Evolutionary conservation across 2,329 filamentous ascomycete species (phyloP), one percentile per base, ranked within the genome.

Genomic region (Aspergillus pseudonomiae): DNA sequence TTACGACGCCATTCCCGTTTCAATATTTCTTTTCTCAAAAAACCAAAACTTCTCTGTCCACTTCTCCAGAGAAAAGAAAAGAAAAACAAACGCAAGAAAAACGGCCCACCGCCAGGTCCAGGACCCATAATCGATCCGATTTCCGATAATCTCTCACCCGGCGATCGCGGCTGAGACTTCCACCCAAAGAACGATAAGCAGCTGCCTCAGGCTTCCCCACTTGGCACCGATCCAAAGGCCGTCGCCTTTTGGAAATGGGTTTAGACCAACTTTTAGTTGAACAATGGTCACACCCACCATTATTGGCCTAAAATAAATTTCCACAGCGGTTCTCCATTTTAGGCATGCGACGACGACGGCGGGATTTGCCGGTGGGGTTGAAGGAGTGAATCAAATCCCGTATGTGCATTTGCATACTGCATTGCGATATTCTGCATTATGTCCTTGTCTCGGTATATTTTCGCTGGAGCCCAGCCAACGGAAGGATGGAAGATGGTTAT

Each of bases 121-220:
- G 32, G 39, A 48, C 26, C 41, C 57, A 59, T 34, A 46, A 41
- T 55, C 32, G 52, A 55, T 48, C 21, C n/a, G 50, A 46, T 24
- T 60, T 60, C 26, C 36, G 32, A 60, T 34, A 56, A 62, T 62
- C 61, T 62, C 61, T 62, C 55, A 59, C 26, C 61, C 61, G 61
- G 36, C 61, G 61, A 59, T 62, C 61, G 48, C 48, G 48, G 26
- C 55, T n/a, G 21, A 41, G 24, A 34, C 30, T 43, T 57, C 53
- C 59, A 30, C 54, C 59, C 60, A 57, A 45, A 43, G 21, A 60
- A 16, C n/a, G 28, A 53, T 53, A 32, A 55, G 39, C 46, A 16
- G 46, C 32, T 39, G 26, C 46, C 21, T n/a, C n/a, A 21, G 46
- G 21, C 32, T 34, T 52, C 45, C 12, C 45, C 52, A 55, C 52